Base-by-base conservation (phyloP, 805 yeast species). In the Ogataea pini region DNA sequence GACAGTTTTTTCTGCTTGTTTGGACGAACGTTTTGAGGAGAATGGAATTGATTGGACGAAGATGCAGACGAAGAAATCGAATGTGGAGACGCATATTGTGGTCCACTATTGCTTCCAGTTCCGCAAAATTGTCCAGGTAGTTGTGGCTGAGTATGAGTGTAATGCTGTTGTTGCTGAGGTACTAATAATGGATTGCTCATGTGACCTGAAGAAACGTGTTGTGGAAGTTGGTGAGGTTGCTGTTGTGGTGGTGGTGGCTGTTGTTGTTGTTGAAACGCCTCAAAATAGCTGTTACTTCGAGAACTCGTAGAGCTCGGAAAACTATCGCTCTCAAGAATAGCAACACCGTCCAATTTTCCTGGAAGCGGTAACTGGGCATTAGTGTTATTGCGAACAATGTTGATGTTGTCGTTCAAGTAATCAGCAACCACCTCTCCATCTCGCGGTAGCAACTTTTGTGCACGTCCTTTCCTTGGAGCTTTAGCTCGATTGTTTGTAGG, bases 351-450 rank as follows among this genome's bases (percentile, higher is more conserved):
- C 34, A 19, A 22, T 34, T 45, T 50, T 18, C 41, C 45, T 19
- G 65, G 64, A 9, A 65, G 42, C 1, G 85, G 84, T 6, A 79
- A 73, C 54, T 75, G 76, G 8, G 79, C 73, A 46, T 67, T 68
- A 14, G 82, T 78, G 57, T 80, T 80, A 59, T 77, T 78, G 44
- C 65, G 71, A 32, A 78, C 71, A 8, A 78, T 75, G 46, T 78
- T 79, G 51, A 78, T 77, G 57, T 79, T 76, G 47, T 77, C 78
- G 56, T 75, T 74, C 36, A 65, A 61, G 54, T 70, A 70, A 29
- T 67, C 70, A 44, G 63, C 62, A 16, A 65, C 62, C 4, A 63
- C 57, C 34, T 64, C 66, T n/a, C 67, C 72, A 22, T 59, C 70
- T 46, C 56, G 61, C 1, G 61, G 57, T 4, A 41, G 36, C 12